A percentile compares a stretch with the other conserved stretches of the same genome.
Conservation (phyloP, 2,329 filamentous ascomycete species). For the Fusarium domesticum region DNA sequence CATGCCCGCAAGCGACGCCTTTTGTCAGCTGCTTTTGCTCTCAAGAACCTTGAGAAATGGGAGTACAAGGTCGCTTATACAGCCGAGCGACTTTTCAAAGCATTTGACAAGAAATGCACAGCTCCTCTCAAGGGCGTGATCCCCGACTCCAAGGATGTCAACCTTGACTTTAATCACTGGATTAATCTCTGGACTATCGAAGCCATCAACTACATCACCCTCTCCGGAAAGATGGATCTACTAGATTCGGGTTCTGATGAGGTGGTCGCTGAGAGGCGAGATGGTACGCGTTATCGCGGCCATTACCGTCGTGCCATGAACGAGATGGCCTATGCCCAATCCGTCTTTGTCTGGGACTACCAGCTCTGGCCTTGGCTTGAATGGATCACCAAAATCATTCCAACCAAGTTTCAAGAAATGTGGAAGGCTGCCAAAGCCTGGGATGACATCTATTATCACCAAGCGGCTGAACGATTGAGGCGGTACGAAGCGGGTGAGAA, state of each 20-base stretch:
- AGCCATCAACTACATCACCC: slow-evolving; percentile 54
- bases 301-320: slow-evolving; percentile 48
- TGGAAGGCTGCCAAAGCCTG: slow-evolving; percentile 33
- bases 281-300: slow-evolving; percentile 44
- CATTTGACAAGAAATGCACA: slow-evolving; percentile 43
- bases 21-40: slow-evolving; percentile 47
- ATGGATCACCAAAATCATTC: slow-evolving; percentile 46
- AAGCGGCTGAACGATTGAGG: slow-evolving; percentile 29
- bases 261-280: slow-evolving; percentile 38
- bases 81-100: slow-evolving; percentile 40
- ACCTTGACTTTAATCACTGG: slow-evolving; percentile 46
- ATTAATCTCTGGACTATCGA: slow-evolving; percentile 55
- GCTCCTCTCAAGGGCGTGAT: slow-evolving; percentile 25
- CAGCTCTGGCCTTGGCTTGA: slow-evolving; percentile 47
- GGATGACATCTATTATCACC: slow-evolving; percentile 38
- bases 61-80: slow-evolving; percentile 54
- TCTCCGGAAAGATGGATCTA: slow-evolving; percentile 47
- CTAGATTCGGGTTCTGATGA: slow-evolving; percentile 47
- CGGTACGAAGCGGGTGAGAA: slow-evolving; percentile 42
- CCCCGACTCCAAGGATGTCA: slow-evolving; percentile 38
- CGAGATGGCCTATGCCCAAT: slow-evolving; percentile 46
- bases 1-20: slow-evolving; percentile 50
- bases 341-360: slow-evolving; percentile 49
- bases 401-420: slow-evolving; percentile 33
- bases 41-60: slow-evolving; percentile 52